Conservation (phyloP, 805 yeast species). For the Wickerhamomyces silvicola region DNA sequence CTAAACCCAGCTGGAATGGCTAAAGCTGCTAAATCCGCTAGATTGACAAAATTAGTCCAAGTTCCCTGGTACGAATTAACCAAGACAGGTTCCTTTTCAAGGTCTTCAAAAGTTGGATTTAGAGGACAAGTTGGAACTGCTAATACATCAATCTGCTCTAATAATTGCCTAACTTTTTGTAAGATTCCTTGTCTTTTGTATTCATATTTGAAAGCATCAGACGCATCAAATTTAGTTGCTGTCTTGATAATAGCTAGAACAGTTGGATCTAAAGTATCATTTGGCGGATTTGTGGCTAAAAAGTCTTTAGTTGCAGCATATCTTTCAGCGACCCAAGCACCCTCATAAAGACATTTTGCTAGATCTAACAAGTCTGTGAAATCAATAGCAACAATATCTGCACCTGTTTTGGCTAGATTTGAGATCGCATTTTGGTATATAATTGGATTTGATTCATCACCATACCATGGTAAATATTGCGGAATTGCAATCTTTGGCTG, state of each 20-base stretch:
- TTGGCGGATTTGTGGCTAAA: slow-evolving; percentile 64
- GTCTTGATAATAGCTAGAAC: slow-evolving; percentile 69
- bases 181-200: slow-evolving; percentile 79
- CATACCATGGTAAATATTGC: slow-evolving; percentile 65
- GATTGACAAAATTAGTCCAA: slow-evolving; percentile 95
- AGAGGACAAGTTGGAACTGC: slow-evolving; percentile 93
- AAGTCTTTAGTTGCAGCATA: slow-evolving; percentile 76
- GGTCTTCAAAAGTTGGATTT: slow-evolving; percentile 73
- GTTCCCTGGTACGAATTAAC: slow-evolving; percentile 93
- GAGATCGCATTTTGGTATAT: slow-evolving; percentile 59
- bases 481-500: slow-evolving; percentile 76
- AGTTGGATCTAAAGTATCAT: slow-evolving; percentile 71
- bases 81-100: slow-evolving; percentile 68
- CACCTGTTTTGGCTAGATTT: slow-evolving; percentile 45
- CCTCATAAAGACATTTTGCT: slow-evolving; percentile 88
- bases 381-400: slow-evolving; percentile 56
- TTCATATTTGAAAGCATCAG: slow-evolving; percentile 78
- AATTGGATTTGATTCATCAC: slow-evolving; percentile 70
- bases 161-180: slow-evolving; percentile 49
- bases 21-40: slow-evolving; percentile 88
- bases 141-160: slow-evolving; percentile 63
- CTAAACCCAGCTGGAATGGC: slow-evolving; percentile 91
- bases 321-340: slow-evolving; percentile 98
- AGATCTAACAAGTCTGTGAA: slow-evolving; percentile 71
- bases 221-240: slow-evolving; percentile 75